Evolutionary conservation across 352 stramenopile genomes (phyloP).

Genomic region (Pythium diclinum): DNA sequence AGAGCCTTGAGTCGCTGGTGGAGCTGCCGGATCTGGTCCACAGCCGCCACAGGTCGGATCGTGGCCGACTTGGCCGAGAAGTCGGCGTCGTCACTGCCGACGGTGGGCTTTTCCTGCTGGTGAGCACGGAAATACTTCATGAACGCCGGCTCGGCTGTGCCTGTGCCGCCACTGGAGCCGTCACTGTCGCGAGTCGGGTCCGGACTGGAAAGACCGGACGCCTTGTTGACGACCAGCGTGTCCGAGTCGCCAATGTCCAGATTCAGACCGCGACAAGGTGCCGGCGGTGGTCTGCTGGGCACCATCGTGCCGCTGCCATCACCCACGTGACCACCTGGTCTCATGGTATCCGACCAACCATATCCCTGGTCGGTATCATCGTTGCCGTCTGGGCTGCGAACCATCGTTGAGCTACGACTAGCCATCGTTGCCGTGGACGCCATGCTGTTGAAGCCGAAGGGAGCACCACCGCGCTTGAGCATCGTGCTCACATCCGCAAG

Average conservation of each 20-base stretch:
- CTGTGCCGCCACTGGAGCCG: neutral
- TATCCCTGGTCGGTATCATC: neutral
- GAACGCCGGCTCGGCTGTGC: conserved; percentile 57
- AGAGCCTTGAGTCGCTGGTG: conserved; percentile 54
- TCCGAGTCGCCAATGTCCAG: conserved; percentile 13
- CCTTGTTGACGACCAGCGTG: conserved; percentile 21
- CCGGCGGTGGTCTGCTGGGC: conserved; percentile 16
- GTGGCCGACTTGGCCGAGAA: conserved; percentile 21
- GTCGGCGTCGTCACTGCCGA: conserved; percentile 6
- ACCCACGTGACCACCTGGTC: neutral
- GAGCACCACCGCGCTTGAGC: conserved; percentile 33
- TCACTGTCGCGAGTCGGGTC: conserved; percentile 8
- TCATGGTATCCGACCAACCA: conserved; percentile 16
- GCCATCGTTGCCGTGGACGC: conserved; percentile 17
- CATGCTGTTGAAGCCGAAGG: conserved; percentile 18
- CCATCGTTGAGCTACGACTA: conserved; percentile 15
- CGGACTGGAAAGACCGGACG: neutral
- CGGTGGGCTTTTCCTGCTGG: conserved; percentile 26
- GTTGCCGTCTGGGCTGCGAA: conserved; percentile 9
- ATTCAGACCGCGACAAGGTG: conserved; percentile 5
- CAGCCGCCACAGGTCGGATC: conserved; percentile 14
- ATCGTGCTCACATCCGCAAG: conserved; percentile 67
- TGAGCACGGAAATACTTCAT: conserved; percentile 79
- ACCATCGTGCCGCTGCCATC: conserved; percentile 37
- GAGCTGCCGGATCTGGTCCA: conserved; percentile 27